Evolutionary conservation across 805 yeast genomes (phyloP).

Genomic region (Candida ulmi): DNA sequence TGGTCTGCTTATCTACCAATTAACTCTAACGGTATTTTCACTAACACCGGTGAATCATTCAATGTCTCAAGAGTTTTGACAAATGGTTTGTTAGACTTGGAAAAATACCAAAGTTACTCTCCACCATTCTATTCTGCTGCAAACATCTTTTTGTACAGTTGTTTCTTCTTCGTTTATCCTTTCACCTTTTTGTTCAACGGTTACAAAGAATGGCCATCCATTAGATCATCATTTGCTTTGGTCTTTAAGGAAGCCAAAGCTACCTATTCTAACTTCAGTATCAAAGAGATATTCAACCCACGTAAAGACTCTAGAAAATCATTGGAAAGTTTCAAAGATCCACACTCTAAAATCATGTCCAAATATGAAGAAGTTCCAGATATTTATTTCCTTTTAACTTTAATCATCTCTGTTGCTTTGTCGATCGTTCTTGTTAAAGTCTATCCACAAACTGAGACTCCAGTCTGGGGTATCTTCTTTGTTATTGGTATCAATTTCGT

Average conservation of each 20-base stretch:
- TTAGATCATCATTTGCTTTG: neutral
- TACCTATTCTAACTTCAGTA: neutral
- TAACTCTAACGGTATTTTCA: conserved; percentile 45
- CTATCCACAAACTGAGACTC: conserved; percentile 43
- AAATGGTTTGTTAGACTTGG: conserved; percentile 38
- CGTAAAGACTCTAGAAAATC: conserved; percentile 22
- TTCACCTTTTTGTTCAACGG: conserved; percentile 43
- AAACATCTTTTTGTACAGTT: conserved; percentile 52
- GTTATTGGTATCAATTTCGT: conserved; percentile 43
- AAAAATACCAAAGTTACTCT: conserved; percentile 47
- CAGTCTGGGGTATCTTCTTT: conserved; percentile 56
- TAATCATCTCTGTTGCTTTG: conserved; percentile 37
- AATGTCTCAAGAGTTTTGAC: conserved; percentile 42
- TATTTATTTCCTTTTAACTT: conserved; percentile 34
- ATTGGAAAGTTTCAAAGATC: conserved; percentile 37
- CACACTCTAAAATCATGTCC: conserved; percentile 48
- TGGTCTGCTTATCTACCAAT: conserved; percentile 34
- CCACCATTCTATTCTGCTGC: conserved; percentile 67
- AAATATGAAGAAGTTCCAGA: conserved; percentile 58
- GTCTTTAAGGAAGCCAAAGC: conserved; percentile 28
- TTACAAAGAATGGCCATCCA: conserved; percentile 38
- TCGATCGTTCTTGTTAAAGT: conserved; percentile 40
- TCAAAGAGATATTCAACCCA: conserved; percentile 10
- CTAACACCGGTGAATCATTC: conserved; percentile 44
- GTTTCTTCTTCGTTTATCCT: conserved; percentile 40